A percentile compares a stretch with the other conserved stretches of the same genome.
These are phyloP conservation scores for Urochloa ruziziensis DNA, from an alignment of 176 grass and related monocot genomes.

Conservation along the genomic window DNA sequence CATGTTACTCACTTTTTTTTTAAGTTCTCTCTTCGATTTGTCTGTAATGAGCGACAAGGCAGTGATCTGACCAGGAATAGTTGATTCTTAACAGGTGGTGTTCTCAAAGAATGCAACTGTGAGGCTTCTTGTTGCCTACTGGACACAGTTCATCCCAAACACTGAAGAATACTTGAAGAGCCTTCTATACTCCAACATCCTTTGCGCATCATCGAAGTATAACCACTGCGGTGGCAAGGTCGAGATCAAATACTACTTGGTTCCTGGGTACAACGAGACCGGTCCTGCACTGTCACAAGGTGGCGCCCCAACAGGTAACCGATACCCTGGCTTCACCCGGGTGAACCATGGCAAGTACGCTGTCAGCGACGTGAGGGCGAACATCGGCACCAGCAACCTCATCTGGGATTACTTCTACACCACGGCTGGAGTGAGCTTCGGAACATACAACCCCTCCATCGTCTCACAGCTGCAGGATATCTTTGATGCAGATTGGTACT, in stretches of 20 bases:
- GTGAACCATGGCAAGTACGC: slow-evolving; percentile 94
- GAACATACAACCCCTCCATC: slow-evolving; percentile 61
- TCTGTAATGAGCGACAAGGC: not conserved
- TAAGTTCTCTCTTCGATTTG: not conserved
- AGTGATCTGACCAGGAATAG: not conserved
- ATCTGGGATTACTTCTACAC: slow-evolving; percentile 97
- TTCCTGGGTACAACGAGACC: slow-evolving; percentile 68
- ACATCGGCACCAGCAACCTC: slow-evolving; percentile 88
- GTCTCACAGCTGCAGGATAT: slow-evolving; percentile 71
- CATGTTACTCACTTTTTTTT: slow-evolving; percentile 12
- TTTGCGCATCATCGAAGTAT: slow-evolving; percentile 58
- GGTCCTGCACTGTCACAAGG: slow-evolving; percentile 44
- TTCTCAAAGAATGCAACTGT: slow-evolving; percentile 79
- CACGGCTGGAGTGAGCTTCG: slow-evolving; percentile 84
- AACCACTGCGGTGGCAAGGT: slow-evolving; percentile 73
- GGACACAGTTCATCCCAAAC: slow-evolving; percentile 70
- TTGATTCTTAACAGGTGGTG: slow-evolving; percentile 55
- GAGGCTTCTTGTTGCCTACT: slow-evolving; percentile 70
- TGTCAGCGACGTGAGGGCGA: slow-evolving; percentile 60
- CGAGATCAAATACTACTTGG: slow-evolving; percentile 66
- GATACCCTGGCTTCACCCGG: slow-evolving; percentile 61
- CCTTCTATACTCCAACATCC: slow-evolving; percentile 73
- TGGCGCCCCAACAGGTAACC: slow-evolving; percentile 38
- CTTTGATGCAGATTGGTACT: slow-evolving; percentile 84
- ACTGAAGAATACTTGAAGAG: slow-evolving; percentile 75